phyloP scores from a whole-genome alignment of 2,329 filamentous ascomycete genomes.

The Sclerotinia subarctica region DNA sequence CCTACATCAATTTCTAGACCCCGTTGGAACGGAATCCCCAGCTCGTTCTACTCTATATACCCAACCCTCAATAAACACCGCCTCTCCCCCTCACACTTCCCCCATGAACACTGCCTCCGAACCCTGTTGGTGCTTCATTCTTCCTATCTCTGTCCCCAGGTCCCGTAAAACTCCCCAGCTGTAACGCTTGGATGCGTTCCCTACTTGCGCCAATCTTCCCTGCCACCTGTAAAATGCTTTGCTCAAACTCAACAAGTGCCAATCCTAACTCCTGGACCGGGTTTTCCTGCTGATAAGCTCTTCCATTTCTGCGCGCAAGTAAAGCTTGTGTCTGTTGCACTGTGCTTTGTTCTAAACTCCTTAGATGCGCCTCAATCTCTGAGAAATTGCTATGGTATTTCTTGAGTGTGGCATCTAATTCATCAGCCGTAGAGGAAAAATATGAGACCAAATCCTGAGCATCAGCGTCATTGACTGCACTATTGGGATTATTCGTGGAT shows the following conservation, averaged over 20 bases:
- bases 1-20: slow-evolving; percentile 8
- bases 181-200: slow-evolving; percentile 58
- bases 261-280: slow-evolving; percentile 51
- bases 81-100: slow-evolving; percentile 4
- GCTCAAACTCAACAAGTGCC: slow-evolving; percentile 63
- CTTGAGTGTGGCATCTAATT: slow-evolving; percentile 56
- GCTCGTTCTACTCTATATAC: slow-evolving; percentile 3
- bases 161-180: slow-evolving; percentile 43
- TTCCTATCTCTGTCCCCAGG: slow-evolving; percentile 9
- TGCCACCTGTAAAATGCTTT: slow-evolving; percentile 61
- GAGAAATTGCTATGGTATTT: slow-evolving; percentile 57
- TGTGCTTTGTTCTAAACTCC: slow-evolving; percentile 59
- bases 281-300: slow-evolving; percentile 43
- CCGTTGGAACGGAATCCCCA: not conserved
- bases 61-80: slow-evolving; percentile 4
- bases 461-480: slow-evolving; percentile 44
- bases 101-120: not conserved
- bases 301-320: slow-evolving; percentile 42
- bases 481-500: slow-evolving; percentile 42
- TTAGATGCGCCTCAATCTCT: slow-evolving; percentile 64
- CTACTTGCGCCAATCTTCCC: slow-evolving; percentile 56
- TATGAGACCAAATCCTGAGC: slow-evolving; percentile 60
- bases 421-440: slow-evolving; percentile 60
- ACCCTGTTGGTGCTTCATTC: not conserved
- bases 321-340: slow-evolving; percentile 59